phyloP scores from a whole-genome alignment of 2,329 filamentous ascomycete genomes.

The Beauveria pseudobassiana region DNA sequence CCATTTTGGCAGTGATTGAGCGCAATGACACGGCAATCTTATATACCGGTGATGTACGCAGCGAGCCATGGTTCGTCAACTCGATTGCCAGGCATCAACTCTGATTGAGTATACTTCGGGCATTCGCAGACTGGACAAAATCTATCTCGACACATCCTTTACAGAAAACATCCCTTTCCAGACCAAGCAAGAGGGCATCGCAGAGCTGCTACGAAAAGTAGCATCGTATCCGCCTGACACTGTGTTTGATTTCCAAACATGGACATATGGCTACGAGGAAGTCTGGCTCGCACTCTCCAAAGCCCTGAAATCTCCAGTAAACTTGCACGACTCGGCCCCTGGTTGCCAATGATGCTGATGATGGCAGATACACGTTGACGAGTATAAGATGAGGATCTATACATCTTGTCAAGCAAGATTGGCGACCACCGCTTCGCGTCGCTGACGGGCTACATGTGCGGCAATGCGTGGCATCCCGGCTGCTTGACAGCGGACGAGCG shows the following conservation, averaged over 20 bases:
- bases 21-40: slow-evolving; percentile 62
- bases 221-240: slow-evolving; percentile 62
- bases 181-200: slow-evolving; percentile 66
- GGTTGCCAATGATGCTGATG: background rate
- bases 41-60: slow-evolving; percentile 84
- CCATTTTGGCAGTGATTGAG: slow-evolving; percentile 56
- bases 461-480: slow-evolving; percentile 61
- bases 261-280: slow-evolving; percentile 88
- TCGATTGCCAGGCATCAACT: slow-evolving; percentile 58
- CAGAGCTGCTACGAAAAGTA: slow-evolving; percentile 65
- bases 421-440: slow-evolving; percentile 40
- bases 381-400: slow-evolving; percentile 72
- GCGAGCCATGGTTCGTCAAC: slow-evolving; percentile 81
- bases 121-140: slow-evolving; percentile 61
- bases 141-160: slow-evolving; percentile 89
- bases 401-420: slow-evolving; percentile 42
- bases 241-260: slow-evolving; percentile 75
- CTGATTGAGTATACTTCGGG: slow-evolving; percentile 67
- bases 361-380: slow-evolving; percentile 66
- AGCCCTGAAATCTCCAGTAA: slow-evolving; percentile 56
- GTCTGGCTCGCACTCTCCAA: slow-evolving; percentile 79
- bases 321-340: background rate
- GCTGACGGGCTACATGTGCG: slow-evolving; percentile 66
- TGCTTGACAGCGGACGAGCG: slow-evolving; percentile 60
- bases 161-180: slow-evolving; percentile 39